Evolutionary conservation across 164 flowering plant genomes (phyloP), one percentile per base, ranked within the genome.

Genomic region (Kingdonia uniflora): DNA sequence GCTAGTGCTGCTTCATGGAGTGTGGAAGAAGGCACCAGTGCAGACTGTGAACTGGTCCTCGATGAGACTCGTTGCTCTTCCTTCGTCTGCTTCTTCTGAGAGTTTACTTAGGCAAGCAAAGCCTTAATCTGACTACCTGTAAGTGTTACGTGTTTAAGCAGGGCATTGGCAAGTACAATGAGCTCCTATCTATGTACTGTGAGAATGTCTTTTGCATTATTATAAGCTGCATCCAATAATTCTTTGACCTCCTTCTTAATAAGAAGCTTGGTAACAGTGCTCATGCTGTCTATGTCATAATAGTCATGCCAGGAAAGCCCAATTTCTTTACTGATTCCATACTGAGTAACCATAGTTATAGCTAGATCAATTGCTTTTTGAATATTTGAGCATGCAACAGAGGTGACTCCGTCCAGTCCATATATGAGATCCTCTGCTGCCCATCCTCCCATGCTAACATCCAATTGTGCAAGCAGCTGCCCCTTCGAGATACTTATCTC

Each of bases 381-480:
- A 42, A 88, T 82, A 65, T 88, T 95, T 14, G 78, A 71, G 14
- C 87, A 81, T 13, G 91, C 89, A 50, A 95, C 95, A 6, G 95
- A 78, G 16, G 96, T 83, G 13, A 88, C 88, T 60, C 85, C 95
- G 54, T 57, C 77, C 48, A 85, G 91, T 22, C 97, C 97, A 63
- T 89, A 94, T 17, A 94, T 80, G 55, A 94, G 86, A 75, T 94
- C 99, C 57, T 94, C 96, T 2, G 95, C 95, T 10, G 81, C 96
- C 15, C 94, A 67, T 1, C 96, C 96, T 13, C 96, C 99, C 99
- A 94, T 89, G 83, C 85, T 76, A 42, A 94, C 92, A 59, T 94
- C 85, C 42, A 94, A 85, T 25, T 85, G 75, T 11, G 99, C 99
- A 54, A 86, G 89, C 97, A 92, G 86, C 63, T 92, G 94, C 42